These are phyloP conservation scores for Metschnikowia gruessii DNA, from an alignment of 805 yeast species.

Conservation along the genomic window DNA sequence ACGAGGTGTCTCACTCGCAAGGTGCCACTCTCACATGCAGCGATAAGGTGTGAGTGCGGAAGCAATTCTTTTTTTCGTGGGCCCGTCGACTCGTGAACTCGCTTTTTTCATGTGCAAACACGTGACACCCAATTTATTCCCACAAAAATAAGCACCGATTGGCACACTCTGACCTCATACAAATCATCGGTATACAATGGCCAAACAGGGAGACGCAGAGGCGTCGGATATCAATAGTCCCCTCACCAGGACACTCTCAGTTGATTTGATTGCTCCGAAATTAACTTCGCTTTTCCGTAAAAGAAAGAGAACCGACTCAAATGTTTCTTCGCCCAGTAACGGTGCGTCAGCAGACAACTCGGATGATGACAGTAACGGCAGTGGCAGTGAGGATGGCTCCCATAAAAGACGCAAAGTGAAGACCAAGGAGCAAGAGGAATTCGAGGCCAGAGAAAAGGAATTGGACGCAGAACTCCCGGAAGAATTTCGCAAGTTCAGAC, in stretches of 20 bases:
- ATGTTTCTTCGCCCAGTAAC: slow-evolving; percentile 8
- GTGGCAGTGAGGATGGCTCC: slow-evolving; percentile 11
- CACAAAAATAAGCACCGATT: slow-evolving; percentile 10
- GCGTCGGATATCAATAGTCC: slow-evolving; percentile 13
- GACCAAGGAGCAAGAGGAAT: slow-evolving; percentile 28
- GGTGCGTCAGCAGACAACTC: slow-evolving; percentile 12
- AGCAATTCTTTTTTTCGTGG: neutral
- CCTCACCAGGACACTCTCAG: slow-evolving; percentile 37
- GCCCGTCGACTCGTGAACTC: slow-evolving; percentile 6
- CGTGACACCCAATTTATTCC: slow-evolving; percentile 8
- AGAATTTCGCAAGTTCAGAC: slow-evolving; percentile 72
- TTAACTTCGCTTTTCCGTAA: slow-evolving; percentile 28
- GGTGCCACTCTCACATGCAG: no score
- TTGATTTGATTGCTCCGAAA: slow-evolving; percentile 40
- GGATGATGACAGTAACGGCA: slow-evolving; percentile 8
- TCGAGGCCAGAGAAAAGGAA: slow-evolving; percentile 50
- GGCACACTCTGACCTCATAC: neutral
- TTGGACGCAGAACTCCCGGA: slow-evolving; percentile 66
- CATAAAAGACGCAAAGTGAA: slow-evolving; percentile 25
- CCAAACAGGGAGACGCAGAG: slow-evolving; percentile 11
- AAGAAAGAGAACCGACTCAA: slow-evolving; percentile 19
- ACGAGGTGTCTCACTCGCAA: no score
- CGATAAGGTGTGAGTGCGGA: slow-evolving; percentile 2
- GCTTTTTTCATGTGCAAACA: slow-evolving; percentile 9
- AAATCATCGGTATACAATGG: slow-evolving; percentile 2